These are phyloP conservation scores for Lenzites betulinus DNA, from an alignment of 768 basidiomycete species.

Conservation along the genomic window DNA sequence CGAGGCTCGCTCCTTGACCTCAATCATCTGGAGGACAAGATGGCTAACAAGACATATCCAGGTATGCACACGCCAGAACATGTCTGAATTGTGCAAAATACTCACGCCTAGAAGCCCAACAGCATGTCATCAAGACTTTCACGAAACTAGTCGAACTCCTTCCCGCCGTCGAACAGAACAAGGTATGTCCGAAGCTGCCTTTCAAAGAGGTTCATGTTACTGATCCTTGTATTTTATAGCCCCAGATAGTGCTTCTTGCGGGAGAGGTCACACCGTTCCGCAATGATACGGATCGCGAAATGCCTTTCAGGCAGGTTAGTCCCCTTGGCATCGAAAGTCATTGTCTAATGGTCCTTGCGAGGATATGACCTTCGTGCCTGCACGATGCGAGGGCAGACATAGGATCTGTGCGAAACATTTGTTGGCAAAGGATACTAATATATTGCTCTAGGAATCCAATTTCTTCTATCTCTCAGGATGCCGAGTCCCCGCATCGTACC, in stretches of 20 bases:
- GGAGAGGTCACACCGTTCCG: conserved; percentile 65
- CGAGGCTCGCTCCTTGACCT: background rate
- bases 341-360: no score
- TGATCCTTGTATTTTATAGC: conserved; percentile 38
- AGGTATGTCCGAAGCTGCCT: conserved; percentile 41
- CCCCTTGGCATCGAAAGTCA: no score
- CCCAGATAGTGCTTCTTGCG: conserved; percentile 68
- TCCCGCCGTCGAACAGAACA: conserved; percentile 49
- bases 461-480: conserved; percentile 89
- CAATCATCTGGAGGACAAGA: background rate
- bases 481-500: conserved; percentile 65
- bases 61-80: background rate
- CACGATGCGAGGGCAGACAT: background rate
- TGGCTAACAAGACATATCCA: conserved; percentile 9
- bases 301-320: conserved; percentile 57
- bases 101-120: conserved; percentile 39
- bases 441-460: conserved; percentile 64
- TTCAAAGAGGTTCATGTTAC: background rate
- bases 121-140: conserved; percentile 57
- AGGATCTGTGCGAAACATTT: conserved; percentile 26
- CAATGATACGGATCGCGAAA: conserved; percentile 85
- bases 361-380: no score
- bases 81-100: background rate
- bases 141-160: conserved; percentile 51
- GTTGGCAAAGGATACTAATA: background rate